A percentile compares a stretch with the other conserved stretches of the same genome.
These are phyloP conservation scores for Saccharomycopsis crataegensis DNA, from an alignment of 1,139 yeast species.

Conservation along the genomic window DNA sequence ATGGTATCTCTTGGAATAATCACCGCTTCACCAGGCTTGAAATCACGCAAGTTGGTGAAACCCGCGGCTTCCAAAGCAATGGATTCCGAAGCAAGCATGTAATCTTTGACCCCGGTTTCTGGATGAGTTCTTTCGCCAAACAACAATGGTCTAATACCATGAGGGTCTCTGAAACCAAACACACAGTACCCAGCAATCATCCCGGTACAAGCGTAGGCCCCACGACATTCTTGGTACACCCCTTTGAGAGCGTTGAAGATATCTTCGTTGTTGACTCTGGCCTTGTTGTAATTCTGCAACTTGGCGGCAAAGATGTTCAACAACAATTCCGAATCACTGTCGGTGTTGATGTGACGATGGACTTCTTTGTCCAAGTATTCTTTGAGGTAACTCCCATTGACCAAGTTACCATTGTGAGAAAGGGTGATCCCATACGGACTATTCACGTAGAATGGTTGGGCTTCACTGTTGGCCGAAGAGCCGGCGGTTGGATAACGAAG, in stretches of 20 bases:
- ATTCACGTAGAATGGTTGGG: conserved; percentile 97
- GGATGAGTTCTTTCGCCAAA: conserved; percentile 68
- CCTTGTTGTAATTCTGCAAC: conserved; percentile 84
- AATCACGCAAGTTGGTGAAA: conserved; percentile 68
- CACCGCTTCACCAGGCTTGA: conserved; percentile 94
- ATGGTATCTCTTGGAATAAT: conserved; percentile 70
- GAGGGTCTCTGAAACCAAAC: conserved; percentile 94
- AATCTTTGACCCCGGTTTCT: conserved; percentile 66
- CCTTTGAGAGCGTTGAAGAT: conserved; percentile 80
- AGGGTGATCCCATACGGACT: conserved; percentile 90
- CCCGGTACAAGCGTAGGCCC: conserved; percentile 94
- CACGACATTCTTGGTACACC: conserved; percentile 72
- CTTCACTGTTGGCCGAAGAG: conserved; percentile 93
- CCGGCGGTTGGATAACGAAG: conserved; percentile 98
- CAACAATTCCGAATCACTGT: conserved; percentile 87
- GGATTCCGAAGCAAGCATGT: conserved; percentile 93
- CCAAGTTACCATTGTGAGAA: conserved; percentile 92
- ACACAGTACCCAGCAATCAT: conserved; percentile 95
- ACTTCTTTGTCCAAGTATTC: conserved; percentile 84
- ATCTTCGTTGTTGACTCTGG: conserved; percentile 87
- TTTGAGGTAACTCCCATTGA: conserved; percentile 72
- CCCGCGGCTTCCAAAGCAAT: conserved; percentile 95
- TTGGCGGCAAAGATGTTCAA: conserved; percentile 88
- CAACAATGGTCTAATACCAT: conserved; percentile 88
- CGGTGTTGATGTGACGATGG: conserved; percentile 96